A percentile compares a stretch with the other conserved stretches of the same genome.
These are phyloP conservation scores for Epichloe sibirici DNA, from an alignment of 2,329 filamentous ascomycete genomes.

Conservation along the genomic window DNA sequence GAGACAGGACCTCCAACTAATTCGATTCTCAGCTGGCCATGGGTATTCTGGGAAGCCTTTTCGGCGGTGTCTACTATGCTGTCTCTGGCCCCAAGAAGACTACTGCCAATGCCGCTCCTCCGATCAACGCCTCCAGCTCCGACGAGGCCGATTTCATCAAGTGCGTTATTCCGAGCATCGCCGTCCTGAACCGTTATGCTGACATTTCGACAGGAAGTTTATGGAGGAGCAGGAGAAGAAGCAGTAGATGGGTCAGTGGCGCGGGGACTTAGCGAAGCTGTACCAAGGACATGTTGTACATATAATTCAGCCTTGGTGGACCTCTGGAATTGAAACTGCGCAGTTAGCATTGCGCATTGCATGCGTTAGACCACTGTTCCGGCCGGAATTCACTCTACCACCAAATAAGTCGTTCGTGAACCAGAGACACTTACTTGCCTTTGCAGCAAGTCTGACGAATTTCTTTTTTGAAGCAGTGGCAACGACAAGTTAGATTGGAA, in stretches of 20 bases:
- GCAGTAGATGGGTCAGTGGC: slow-evolving; percentile 18
- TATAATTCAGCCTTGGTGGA: slow-evolving; percentile 11
- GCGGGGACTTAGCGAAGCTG: slow-evolving; percentile 10
- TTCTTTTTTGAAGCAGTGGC: too few relatives aligned
- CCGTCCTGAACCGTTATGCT: not conserved
- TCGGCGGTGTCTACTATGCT: slow-evolving; percentile 34
- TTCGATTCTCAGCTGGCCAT: slow-evolving; percentile 39
- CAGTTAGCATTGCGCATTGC: not conserved
- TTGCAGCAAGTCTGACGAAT: too few relatives aligned
- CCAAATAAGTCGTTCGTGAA: too few relatives aligned
- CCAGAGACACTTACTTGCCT: too few relatives aligned
- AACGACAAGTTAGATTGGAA: too few relatives aligned
- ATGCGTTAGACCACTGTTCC: not conserved
- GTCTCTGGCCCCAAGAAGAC: slow-evolving; percentile 32
- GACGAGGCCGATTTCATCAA: slow-evolving; percentile 56
- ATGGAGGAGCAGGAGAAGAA: slow-evolving; percentile 30
- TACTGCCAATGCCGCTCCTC: slow-evolving; percentile 35
- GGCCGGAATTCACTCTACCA: not conserved
- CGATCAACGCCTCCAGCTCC: slow-evolving; percentile 49
- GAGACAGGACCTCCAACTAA: slow-evolving; percentile 4
- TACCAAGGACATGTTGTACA: slow-evolving; percentile 22
- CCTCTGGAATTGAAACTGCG: not conserved
- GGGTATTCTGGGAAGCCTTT: slow-evolving; percentile 39
- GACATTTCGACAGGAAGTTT: slow-evolving; percentile 22
- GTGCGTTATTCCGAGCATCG: slow-evolving; percentile 29